Evolutionary conservation across 2,329 filamentous ascomycete species (phyloP).

Genomic region (Albophoma yamanashiensis): DNA sequence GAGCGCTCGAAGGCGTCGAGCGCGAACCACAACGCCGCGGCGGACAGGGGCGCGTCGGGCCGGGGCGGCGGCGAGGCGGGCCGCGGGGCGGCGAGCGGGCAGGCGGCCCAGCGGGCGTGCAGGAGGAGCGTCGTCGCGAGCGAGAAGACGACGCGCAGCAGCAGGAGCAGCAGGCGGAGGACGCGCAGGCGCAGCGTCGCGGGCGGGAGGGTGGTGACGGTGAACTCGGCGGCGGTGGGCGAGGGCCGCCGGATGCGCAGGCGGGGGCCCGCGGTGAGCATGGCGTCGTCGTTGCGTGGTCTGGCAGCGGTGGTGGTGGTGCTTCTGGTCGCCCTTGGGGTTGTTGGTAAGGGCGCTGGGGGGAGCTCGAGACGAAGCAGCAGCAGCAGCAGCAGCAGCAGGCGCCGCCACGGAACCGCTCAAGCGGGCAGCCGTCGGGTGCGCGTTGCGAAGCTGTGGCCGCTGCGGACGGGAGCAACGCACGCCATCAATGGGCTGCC

Average conservation of each 20-base stretch:
- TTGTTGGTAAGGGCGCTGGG: slow-evolving; percentile 4
- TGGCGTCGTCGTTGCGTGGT: not conserved
- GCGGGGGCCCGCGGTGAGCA: slow-evolving; percentile 51
- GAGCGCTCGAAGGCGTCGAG: slow-evolving; percentile 18
- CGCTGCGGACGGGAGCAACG: not conserved
- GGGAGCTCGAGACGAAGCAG: not conserved
- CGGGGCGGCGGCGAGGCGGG: slow-evolving; percentile 6
- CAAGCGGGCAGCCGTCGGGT: not conserved
- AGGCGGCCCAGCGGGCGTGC: slow-evolving; percentile 34
- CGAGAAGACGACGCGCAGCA: slow-evolving; percentile 32
- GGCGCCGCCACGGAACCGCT: not conserved
- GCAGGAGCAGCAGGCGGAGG: slow-evolving; percentile 30
- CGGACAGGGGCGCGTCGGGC: slow-evolving; percentile 8
- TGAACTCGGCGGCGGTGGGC: slow-evolving; percentile 85
- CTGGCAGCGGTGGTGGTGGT: not conserved
- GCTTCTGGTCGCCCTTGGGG: not conserved
- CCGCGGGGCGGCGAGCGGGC: slow-evolving; percentile 14
- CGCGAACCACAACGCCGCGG: slow-evolving; percentile 13
- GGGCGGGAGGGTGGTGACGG: slow-evolving; percentile 67
- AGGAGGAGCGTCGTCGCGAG: slow-evolving; percentile 34
- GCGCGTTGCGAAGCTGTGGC: not conserved
- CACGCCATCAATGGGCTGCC: not conserved
- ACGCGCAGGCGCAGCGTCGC: slow-evolving; percentile 36
- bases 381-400: not conserved
- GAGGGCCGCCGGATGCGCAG: slow-evolving; percentile 60